A percentile compares a stretch with the other conserved stretches of the same genome.
phyloP scores from a whole-genome alignment of 352 stramenopile species.

The Globisporangium ultimum region DNA sequence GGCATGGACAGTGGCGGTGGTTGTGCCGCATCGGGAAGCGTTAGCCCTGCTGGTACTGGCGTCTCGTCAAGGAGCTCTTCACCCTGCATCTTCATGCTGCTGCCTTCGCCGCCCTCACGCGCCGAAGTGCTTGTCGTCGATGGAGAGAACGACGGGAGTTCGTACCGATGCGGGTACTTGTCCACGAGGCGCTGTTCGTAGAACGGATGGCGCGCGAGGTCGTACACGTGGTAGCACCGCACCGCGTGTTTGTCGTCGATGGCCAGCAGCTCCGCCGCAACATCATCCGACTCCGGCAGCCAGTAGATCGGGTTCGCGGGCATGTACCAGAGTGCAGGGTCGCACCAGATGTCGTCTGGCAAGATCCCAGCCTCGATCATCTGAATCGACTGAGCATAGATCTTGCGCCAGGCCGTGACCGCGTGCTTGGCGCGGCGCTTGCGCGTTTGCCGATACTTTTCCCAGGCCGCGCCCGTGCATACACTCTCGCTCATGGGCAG shows the following conservation, averaged over 20 bases:
- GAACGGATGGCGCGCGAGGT: constrained; percentile 17
- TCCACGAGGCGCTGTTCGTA: constrained; percentile 17
- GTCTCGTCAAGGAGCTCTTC: constrained; percentile 6
- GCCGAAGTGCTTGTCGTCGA: neutral
- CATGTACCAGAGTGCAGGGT: constrained; percentile 45
- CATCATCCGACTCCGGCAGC: constrained; percentile 26
- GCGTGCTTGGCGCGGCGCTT: constrained; percentile 34
- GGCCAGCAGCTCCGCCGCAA: constrained; percentile 18
- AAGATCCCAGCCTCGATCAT: constrained; percentile 33
- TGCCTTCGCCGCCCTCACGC: neutral
- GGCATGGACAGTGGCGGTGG: neutral
- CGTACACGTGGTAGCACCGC: constrained; percentile 22
- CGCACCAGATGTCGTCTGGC: constrained; percentile 40
- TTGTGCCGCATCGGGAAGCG: neutral
- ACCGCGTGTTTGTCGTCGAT: constrained; percentile 29
- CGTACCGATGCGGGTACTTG: constrained; percentile 18
- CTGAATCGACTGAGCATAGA: constrained; percentile 43
- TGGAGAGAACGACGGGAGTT: constrained; percentile 18
- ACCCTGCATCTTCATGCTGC: neutral
- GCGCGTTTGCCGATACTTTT: constrained; percentile 38
- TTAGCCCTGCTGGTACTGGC: neutral
- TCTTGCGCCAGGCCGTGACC: constrained; percentile 33
- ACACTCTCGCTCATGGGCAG: constrained; percentile 43
- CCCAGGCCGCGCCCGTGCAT: constrained; percentile 27
- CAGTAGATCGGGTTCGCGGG: constrained; percentile 34